These are phyloP conservation scores for Chaetomium olivaceum DNA, from an alignment of 2,329 filamentous ascomycete species.

Conservation along the genomic window DNA sequence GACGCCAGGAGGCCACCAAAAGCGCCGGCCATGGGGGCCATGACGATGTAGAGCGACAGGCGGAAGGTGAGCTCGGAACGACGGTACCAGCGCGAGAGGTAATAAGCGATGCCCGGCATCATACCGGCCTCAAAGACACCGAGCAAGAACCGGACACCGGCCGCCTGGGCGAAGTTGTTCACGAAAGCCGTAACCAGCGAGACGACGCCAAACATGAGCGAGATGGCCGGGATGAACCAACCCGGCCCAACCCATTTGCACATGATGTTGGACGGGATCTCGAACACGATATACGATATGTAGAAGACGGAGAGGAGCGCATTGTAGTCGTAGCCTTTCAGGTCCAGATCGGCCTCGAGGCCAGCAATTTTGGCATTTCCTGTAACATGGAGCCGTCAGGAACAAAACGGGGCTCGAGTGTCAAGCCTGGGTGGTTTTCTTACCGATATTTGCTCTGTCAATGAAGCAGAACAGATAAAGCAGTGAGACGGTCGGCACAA, in stretches of 20 bases:
- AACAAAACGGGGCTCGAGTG: not conserved
- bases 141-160: conserved; percentile 59
- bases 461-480: conserved; percentile 72
- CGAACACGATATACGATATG: conserved; percentile 62
- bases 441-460: conserved; percentile 68
- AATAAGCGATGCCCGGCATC: conserved; percentile 63
- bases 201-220: conserved; percentile 56
- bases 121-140: conserved; percentile 65
- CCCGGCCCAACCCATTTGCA: conserved; percentile 65
- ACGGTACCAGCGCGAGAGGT: conserved; percentile 63
- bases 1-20: conserved; percentile 65
- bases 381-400: conserved; percentile 28
- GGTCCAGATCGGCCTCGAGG: conserved; percentile 53
- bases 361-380: conserved; percentile 60
- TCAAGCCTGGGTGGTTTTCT: conserved; percentile 12
- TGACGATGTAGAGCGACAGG: conserved; percentile 62
- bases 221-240: conserved; percentile 60
- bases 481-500: conserved; percentile 63
- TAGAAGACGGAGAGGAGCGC: conserved; percentile 61
- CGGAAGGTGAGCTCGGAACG: conserved; percentile 62
- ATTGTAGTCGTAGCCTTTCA: conserved; percentile 62
- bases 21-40: conserved; percentile 63
- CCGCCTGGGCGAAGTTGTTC: conserved; percentile 46
- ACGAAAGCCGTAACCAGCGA: conserved; percentile 62
- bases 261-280: conserved; percentile 60